phyloP scores from a whole-genome alignment of 306 rosid genomes.

The Medicago truncatula region MtrunA17r5.0-ANR NC_053045.1:53473001-53473500 shows the following conservation, averaged over 20 bases:
- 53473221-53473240: slow-evolving; percentile 10
- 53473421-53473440: slow-evolving; percentile 56
- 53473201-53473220: background rate
- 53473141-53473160: slow-evolving; percentile 38
- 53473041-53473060: slow-evolving; percentile 31
- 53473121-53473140: slow-evolving; percentile 39
- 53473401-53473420: background rate
- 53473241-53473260: slow-evolving; percentile 14
- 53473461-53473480: slow-evolving; percentile 63
- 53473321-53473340: slow-evolving; percentile 30
- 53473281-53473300: slow-evolving; percentile 11
- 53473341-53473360: background rate
- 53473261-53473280: background rate
- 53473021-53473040: slow-evolving; percentile 10
- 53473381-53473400: slow-evolving; percentile 18
- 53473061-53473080: slow-evolving; percentile 29
- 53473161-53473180: background rate
- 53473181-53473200: background rate
- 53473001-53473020: slow-evolving; percentile 41
- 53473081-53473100: slow-evolving; percentile 9
- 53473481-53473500: slow-evolving; percentile 37
- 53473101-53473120: background rate
- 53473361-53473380: background rate
- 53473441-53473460: slow-evolving; percentile 50
- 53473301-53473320: slow-evolving; percentile 12